Percentiles rank a stretch among this genome's conserved stretches.
These are phyloP conservation scores for Trichomonas gallinae DNA, from an alignment of 208 protist species.

Conservation along the genomic window DNA sequence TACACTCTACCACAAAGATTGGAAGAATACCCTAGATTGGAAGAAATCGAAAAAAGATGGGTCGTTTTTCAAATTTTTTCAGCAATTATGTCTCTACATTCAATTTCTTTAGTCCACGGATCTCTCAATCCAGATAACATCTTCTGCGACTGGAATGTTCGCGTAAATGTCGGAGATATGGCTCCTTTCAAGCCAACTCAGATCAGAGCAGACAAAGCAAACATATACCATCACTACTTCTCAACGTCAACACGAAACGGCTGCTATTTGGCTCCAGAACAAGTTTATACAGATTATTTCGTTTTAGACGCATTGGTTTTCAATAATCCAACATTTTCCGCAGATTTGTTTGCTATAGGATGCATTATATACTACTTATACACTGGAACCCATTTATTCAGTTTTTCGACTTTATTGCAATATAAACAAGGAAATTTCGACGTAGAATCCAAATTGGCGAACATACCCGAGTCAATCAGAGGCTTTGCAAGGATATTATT, in stretches of 20 bases:
- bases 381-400: not conserved
- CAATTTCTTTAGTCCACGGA: not conserved
- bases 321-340: no score
- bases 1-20: not conserved
- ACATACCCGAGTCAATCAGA: not conserved
- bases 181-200: not conserved
- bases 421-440: not conserved
- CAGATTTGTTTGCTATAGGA: not conserved
- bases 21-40: not conserved
- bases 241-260: not conserved
- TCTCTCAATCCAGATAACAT: not conserved
- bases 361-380: not conserved
- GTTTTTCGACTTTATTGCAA: not conserved
- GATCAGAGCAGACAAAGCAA: not conserved
- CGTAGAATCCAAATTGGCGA: not conserved
- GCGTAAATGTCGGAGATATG: not conserved
- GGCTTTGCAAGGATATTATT: not conserved
- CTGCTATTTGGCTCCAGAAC: not conserved
- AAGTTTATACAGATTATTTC: not conserved
- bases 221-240: not conserved
- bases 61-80: not conserved
- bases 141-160: not conserved
- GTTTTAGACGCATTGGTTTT: not conserved
- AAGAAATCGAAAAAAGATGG: slow-evolving; percentile 5
- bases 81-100: not conserved